Base-by-base conservation (phyloP, 129 eudicot species). In the Flaveria linearis region DNA sequence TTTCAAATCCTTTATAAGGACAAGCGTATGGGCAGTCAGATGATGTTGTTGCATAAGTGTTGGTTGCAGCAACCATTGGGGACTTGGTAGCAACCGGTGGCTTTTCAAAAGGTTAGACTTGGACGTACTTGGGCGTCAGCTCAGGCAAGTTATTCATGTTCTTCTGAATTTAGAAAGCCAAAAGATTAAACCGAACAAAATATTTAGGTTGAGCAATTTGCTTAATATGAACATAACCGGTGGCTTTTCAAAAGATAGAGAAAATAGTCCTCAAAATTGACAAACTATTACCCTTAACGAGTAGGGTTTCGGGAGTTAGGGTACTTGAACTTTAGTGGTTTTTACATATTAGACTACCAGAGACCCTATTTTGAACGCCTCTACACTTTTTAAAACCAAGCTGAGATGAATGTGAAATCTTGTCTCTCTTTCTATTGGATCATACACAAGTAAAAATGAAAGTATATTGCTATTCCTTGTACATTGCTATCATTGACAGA, bases 1-100 rank as follows among this genome's bases (percentile, higher is more conserved):
- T 94, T 57, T 87, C 92, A 45, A 97, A 94, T 65, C 97, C 93
- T 72, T 88, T 91, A 20, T 91, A 94, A 1, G 97, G 98, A 49
- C 98, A 94, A 16, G 87, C 79, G 43, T 88, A 91, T 3, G 98
- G 98, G 14, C 98, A 92, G 72, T 94, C 93, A 2, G 88, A 76
- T 65, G 98, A 80, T 49, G 88, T 84, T 17, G 93, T 72, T 55
- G 87, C 88, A 56, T 85, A 78, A 65, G 73, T 72, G 63, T 87
- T 18, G 26, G 70, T 75, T 22, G 84, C 56, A 28, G 87, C 23
- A 14, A 88, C 69, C 72, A 84, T 94, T 39, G 91, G 88, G 6
- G 85, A 91, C 77, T 71, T 82, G 42, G 82, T 69, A 16, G 20
- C 76, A 16, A 82, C 78, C 2, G 82, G 85, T 0, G 82, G 82